These are phyloP conservation scores for Ulota crispa DNA, from an alignment of 225 moss, liverwort and hornwort genomes.

Conservation along the genomic window DNA sequence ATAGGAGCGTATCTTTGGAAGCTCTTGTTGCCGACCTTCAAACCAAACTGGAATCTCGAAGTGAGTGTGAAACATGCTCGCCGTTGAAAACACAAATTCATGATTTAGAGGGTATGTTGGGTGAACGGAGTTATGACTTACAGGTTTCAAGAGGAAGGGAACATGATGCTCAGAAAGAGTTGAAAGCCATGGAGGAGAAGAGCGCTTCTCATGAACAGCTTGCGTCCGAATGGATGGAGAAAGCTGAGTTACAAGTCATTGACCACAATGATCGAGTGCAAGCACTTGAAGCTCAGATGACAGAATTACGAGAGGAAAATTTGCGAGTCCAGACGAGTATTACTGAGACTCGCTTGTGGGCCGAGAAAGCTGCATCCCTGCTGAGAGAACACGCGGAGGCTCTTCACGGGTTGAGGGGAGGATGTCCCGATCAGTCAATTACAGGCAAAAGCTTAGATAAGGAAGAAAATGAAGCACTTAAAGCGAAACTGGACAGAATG, in stretches of 20 bases:
- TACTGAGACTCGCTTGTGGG: constrained; percentile 24
- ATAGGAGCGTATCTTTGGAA: constrained; percentile 8
- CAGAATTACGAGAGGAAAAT: constrained; percentile 16
- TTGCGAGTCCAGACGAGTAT: constrained; percentile 3
- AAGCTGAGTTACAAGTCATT: not conserved
- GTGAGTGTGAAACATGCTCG: constrained; percentile 21
- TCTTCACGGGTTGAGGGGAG: constrained; percentile 25
- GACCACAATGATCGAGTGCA: constrained; percentile 24
- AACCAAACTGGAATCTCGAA: constrained; percentile 1
- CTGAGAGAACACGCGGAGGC: constrained; percentile 31
- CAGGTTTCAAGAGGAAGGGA: constrained; percentile 19
- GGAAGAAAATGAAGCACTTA: constrained; percentile 27
- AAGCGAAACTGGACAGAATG: constrained; percentile 16
- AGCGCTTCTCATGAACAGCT: constrained; percentile 26
- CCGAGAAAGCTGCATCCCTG: constrained; percentile 23
- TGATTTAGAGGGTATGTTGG: constrained; percentile 19
- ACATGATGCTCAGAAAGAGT: constrained; percentile 6
- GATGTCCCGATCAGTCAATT: not conserved
- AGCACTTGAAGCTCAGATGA: constrained; percentile 23
- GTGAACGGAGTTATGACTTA: constrained; percentile 34
- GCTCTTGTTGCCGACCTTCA: constrained; percentile 22
- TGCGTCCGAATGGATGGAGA: constrained; percentile 26
- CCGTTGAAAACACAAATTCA: constrained; percentile 25
- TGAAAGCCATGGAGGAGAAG: constrained; percentile 25
- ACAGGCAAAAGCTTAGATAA: not conserved